Percentiles rank a stretch among this genome's conserved stretches.
Evolutionary conservation across 148 eudicot species (phyloP).

Genomic region (Cornus suecica): DNA sequence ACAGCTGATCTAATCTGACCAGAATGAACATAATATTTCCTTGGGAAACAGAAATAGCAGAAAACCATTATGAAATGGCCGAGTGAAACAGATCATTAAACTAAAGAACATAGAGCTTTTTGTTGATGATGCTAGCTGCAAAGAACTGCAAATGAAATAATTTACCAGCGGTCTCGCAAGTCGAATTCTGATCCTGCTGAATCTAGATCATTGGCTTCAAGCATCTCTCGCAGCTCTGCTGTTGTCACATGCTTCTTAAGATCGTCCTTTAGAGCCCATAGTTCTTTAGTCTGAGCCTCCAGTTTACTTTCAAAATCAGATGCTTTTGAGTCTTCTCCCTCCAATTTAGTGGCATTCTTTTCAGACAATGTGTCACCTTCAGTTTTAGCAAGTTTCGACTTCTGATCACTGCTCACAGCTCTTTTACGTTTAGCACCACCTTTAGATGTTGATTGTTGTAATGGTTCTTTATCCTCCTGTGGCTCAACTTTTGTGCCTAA

Average conservation of each 20-base stretch:
- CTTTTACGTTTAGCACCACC: constrained; percentile 62
- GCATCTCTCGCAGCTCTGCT: constrained; percentile 78
- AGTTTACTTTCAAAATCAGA: constrained; percentile 51
- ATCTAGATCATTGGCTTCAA: constrained; percentile 73
- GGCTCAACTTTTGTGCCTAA: constrained; percentile 36
- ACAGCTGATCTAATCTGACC: too few species aligned
- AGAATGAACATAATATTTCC: too few species aligned
- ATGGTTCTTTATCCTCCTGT: constrained; percentile 27
- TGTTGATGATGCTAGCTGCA: neutral
- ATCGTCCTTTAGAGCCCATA: constrained; percentile 89
- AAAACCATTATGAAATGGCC: too few species aligned
- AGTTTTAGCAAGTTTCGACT: constrained; percentile 49
- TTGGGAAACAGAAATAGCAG: too few species aligned
- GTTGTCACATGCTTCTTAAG: constrained; percentile 72
- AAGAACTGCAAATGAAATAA: constrained; percentile 6
- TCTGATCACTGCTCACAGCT: constrained; percentile 39
- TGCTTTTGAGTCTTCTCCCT: constrained; percentile 17
- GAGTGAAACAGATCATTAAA: too few species aligned
- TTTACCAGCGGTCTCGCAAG: constrained; percentile 88
- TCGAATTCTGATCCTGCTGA: constrained; percentile 83
- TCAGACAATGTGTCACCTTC: constrained; percentile 35
- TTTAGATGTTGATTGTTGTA: constrained; percentile 33
- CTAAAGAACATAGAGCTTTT: neutral
- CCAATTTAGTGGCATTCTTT: constrained; percentile 18
- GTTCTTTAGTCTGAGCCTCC: constrained; percentile 73